phyloP scores from a whole-genome alignment of 176 grass and related monocot species.

The Avena atlantica region DNA sequence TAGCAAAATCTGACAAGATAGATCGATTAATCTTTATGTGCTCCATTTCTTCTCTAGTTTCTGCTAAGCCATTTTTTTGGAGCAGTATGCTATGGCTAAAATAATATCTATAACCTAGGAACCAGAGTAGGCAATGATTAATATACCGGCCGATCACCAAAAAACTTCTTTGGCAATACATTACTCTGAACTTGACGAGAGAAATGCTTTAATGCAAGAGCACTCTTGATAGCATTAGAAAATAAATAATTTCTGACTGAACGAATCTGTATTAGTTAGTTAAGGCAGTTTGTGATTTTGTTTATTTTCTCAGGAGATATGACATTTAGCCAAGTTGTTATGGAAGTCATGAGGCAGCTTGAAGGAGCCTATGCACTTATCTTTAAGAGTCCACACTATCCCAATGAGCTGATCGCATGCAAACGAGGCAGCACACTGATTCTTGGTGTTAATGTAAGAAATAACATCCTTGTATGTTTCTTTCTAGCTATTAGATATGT shows the following conservation, averaged over 20 bases:
- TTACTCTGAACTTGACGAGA: background rate
- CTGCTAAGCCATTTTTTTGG: background rate
- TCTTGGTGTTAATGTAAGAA: constrained; percentile 87
- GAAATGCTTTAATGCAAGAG: background rate
- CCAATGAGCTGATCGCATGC: constrained; percentile 89
- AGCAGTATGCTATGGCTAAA: constrained; percentile 16
- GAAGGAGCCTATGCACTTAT: constrained; percentile 97
- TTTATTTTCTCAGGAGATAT: constrained; percentile 58
- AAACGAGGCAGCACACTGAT: constrained; percentile 85
- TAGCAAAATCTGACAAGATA: background rate
- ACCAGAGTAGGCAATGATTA: background rate
- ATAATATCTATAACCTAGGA: background rate
- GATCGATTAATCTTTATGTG: constrained; percentile 27
- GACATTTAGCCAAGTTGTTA: constrained; percentile 92
- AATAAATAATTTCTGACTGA: background rate
- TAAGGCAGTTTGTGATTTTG: background rate
- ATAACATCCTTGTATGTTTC: background rate
- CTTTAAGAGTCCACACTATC: constrained; percentile 95
- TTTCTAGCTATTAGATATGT: background rate
- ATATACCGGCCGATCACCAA: background rate
- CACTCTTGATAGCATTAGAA: background rate
- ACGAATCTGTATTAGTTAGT: background rate
- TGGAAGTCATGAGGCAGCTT: constrained; percentile 94
- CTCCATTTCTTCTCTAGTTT: background rate
- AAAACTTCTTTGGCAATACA: background rate